These are phyloP conservation scores for Yueomyces sp. DNA, from an alignment of 1,139 yeast genomes.

Conservation along the genomic window DNA sequence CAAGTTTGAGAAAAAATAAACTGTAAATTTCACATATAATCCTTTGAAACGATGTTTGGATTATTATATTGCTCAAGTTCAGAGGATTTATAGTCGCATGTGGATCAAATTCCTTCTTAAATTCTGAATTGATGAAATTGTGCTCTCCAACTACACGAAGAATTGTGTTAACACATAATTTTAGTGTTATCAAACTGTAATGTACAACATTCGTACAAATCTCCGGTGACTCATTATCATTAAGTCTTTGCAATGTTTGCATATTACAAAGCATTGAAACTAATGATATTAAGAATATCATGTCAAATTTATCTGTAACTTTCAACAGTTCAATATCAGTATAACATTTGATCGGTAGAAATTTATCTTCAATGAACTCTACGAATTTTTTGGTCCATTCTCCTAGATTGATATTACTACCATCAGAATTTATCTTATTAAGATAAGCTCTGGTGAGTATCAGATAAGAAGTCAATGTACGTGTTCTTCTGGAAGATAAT, in stretches of 20 bases:
- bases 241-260: constrained; percentile 6
- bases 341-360: constrained; percentile 7
- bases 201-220: constrained; percentile 5
- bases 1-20: constrained; percentile 10
- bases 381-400: constrained; percentile 3
- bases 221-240: not conserved
- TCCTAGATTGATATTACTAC: constrained; percentile 3
- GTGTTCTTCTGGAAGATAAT: constrained; percentile 1
- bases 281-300: constrained; percentile 7
- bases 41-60: constrained; percentile 10
- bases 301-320: constrained; percentile 9
- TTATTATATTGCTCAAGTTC: constrained; percentile 9
- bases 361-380: constrained; percentile 5
- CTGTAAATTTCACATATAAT: constrained; percentile 12
- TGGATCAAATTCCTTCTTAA: constrained; percentile 1
- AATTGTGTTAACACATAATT: constrained; percentile 10
- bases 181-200: constrained; percentile 5
- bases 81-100: constrained; percentile 1
- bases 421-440: constrained; percentile 5
- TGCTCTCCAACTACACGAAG: constrained; percentile 3
- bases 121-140: not conserved
- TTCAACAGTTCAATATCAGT: constrained; percentile 4
- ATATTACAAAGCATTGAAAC: constrained; percentile 11
- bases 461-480: constrained; percentile 6
- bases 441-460: constrained; percentile 6